Conservation (phyloP, 179 eudicot genomes). For the Kewa caespitosa region DNA sequence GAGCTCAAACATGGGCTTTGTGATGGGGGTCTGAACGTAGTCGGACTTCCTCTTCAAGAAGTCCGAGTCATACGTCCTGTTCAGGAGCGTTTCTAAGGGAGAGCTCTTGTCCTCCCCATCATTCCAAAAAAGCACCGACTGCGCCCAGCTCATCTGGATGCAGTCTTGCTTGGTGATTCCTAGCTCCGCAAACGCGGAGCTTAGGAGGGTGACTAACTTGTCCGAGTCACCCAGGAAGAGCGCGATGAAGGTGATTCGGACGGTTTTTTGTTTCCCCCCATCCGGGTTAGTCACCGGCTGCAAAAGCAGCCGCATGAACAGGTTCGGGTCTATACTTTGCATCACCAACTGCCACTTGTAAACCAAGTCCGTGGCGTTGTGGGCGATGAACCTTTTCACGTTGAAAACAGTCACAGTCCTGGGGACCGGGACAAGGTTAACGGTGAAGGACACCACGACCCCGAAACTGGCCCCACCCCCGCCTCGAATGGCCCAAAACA, state of each 20-base stretch:
- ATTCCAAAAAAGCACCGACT: conserved; percentile 24
- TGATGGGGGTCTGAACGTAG: conserved; percentile 32
- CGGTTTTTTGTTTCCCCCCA: conserved; percentile 16
- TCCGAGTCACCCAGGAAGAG: conserved; percentile 24
- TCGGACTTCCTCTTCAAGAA: conserved; percentile 43
- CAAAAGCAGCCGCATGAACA: conserved; percentile 29
- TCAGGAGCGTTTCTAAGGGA: background rate
- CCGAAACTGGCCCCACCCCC: conserved; percentile 36
- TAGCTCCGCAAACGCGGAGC: conserved; percentile 19
- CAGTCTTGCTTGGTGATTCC: conserved; percentile 23
- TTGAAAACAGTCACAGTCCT: conserved; percentile 32
- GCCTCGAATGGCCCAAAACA: conserved; percentile 36
- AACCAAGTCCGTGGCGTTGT: conserved; percentile 28
- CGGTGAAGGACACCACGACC: conserved; percentile 26
- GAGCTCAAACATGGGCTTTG: conserved; percentile 15
- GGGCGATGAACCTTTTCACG: conserved; percentile 14
- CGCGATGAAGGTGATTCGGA: conserved; percentile 24
- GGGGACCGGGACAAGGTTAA: conserved; percentile 22
- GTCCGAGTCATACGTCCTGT: conserved; percentile 3
- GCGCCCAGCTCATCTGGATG: conserved; percentile 25
- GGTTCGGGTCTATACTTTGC: conserved; percentile 27
- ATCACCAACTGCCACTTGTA: conserved; percentile 31
- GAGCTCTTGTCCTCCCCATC: conserved; percentile 22
- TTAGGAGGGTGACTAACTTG: conserved; percentile 16
- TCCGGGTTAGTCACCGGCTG: conserved; percentile 28